These are phyloP conservation scores for Pichia ethanolica DNA, from an alignment of 805 yeast genomes.

Conservation along the genomic window DNA sequence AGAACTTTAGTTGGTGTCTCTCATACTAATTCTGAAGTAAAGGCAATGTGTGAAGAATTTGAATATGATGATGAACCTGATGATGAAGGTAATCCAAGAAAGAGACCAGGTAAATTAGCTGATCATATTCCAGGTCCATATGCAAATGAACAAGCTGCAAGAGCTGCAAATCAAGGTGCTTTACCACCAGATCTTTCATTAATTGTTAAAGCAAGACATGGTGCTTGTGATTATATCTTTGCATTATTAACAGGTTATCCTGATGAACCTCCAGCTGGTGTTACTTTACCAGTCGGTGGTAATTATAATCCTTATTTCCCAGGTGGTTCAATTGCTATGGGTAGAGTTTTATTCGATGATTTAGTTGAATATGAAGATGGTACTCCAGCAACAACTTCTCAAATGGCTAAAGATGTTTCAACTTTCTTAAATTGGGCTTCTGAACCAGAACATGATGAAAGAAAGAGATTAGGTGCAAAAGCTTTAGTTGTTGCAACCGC, in stretches of 20 bases:
- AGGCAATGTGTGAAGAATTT: conserved; percentile 89
- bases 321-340: conserved; percentile 99
- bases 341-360: conserved; percentile 94
- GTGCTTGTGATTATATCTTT: conserved; percentile 93
- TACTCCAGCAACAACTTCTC: conserved; percentile 96
- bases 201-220: conserved; percentile 98
- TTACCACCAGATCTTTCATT: conserved; percentile 96
- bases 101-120: conserved; percentile 96
- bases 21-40: conserved; percentile 83
- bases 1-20: conserved; percentile 96
- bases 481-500: conserved; percentile 75
- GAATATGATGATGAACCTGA: conserved; percentile 97
- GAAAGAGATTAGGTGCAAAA: conserved; percentile 94
- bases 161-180: conserved; percentile 99
- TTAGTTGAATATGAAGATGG: conserved; percentile 98
- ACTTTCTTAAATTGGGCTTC: conserved; percentile 97
- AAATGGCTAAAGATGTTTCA: conserved; percentile 98
- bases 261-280: conserved; percentile 98
- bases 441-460: conserved; percentile 97
- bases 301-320: conserved; percentile 99
- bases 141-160: conserved; percentile 97
- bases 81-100: conserved; percentile 94
- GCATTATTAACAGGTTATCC: conserved; percentile 96
- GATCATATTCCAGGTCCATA: conserved; percentile 94
- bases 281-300: conserved; percentile 81